These are phyloP conservation scores for Cryptosporidium ryanae DNA, from an alignment of 169 alveolate genomes.

Conservation along the genomic window DNA sequence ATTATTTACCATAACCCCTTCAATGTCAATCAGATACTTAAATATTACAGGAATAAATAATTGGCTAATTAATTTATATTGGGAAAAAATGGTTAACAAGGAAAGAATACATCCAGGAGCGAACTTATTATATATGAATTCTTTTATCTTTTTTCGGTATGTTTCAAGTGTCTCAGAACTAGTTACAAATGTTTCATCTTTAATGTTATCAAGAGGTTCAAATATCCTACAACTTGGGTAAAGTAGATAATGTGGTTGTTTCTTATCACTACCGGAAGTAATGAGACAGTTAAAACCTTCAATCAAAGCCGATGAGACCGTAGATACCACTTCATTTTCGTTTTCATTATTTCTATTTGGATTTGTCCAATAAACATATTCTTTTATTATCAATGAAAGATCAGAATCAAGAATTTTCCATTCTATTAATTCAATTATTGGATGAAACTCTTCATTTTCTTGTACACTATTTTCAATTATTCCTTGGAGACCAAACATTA, in stretches of 20 bases:
- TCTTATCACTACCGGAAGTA: not conserved
- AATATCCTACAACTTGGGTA: constrained; percentile 65
- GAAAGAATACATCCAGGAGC: constrained; percentile 56
- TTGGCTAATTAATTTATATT: constrained; percentile 16
- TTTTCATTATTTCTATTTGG: not conserved
- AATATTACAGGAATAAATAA: constrained; percentile 36
- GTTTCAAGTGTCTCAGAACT: constrained; percentile 10
- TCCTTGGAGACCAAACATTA: constrained; percentile 57
- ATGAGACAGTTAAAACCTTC: constrained; percentile 37
- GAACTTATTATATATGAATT: constrained; percentile 17
- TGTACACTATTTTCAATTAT: constrained; percentile 32
- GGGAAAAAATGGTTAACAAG: constrained; percentile 15
- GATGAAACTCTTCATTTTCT: not conserved
- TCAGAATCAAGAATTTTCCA: constrained; percentile 59
- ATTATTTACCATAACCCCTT: constrained; percentile 29
- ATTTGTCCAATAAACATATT: constrained; percentile 46
- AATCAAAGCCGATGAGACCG: constrained; percentile 17
- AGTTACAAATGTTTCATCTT: constrained; percentile 54
- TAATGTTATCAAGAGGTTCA: constrained; percentile 59
- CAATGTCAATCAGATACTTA: constrained; percentile 30
- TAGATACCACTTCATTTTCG: not conserved
- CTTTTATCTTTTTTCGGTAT: constrained; percentile 23
- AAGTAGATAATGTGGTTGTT: constrained; percentile 35
- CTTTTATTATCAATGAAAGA: constrained; percentile 20
- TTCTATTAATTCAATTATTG: not conserved